Conservation (phyloP, 257 asterid species). For the Cordia subcordata region DNA sequence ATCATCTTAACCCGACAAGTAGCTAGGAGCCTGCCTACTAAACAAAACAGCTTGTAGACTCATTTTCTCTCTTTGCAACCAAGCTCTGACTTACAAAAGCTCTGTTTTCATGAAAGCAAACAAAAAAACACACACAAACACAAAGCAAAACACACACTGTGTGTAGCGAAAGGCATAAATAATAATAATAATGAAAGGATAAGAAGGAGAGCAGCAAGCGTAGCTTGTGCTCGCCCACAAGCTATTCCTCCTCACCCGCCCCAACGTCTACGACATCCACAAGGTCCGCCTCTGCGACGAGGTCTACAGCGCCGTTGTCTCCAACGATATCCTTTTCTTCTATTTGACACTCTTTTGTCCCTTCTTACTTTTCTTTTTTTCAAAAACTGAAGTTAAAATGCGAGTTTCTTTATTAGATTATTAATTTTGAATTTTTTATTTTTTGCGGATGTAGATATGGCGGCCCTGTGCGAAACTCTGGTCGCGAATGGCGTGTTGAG, state of each 20-base stretch:
- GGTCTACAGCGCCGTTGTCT: slow-evolving; percentile 57
- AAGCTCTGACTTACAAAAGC: no score
- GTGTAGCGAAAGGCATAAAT: no score
- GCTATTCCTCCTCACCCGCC: slow-evolving; percentile 58
- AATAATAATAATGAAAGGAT: slow-evolving; percentile 66
- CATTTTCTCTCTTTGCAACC: no score
- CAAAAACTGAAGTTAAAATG: background rate
- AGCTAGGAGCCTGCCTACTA: no score
- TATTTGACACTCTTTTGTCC: background rate
- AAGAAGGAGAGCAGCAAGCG: slow-evolving; percentile 76
- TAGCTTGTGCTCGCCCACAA: slow-evolving; percentile 79
- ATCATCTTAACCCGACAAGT: no score
- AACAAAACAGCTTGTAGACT: no score
- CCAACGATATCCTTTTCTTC: slow-evolving; percentile 43
- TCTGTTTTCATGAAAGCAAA: no score
- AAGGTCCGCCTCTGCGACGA: slow-evolving; percentile 88
- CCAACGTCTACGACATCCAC: slow-evolving; percentile 82
- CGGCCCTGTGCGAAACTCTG: no score
- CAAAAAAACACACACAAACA: no score
- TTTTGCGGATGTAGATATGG: background rate
- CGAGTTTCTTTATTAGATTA: background rate
- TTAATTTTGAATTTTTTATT: no score
- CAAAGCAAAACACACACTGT: no score
- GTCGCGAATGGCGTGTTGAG: slow-evolving; percentile 34
- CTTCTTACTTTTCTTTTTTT: background rate